Conservation (phyloP, 2,329 filamentous ascomycete species). For the Catunica adiposa region DNA sequence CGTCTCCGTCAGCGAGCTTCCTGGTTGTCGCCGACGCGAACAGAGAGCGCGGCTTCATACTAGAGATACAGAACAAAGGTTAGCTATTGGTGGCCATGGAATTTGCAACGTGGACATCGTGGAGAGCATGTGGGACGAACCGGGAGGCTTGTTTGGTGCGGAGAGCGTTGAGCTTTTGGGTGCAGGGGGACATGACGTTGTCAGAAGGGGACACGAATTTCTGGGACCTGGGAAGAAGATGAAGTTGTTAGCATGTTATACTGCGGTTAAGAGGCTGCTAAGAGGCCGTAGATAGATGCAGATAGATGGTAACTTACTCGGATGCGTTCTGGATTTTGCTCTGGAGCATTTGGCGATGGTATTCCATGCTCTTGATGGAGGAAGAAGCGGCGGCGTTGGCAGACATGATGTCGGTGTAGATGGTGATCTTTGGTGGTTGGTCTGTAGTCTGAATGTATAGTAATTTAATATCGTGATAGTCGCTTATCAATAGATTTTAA, state of each 20-base stretch:
- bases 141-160: constrained; percentile 68
- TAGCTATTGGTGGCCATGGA: constrained; percentile 1
- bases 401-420: neutral
- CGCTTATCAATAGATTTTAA: neutral
- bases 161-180: constrained; percentile 64
- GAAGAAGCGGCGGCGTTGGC: constrained; percentile 22
- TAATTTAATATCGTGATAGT: neutral
- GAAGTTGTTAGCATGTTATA: constrained; percentile 14
- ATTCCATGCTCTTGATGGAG: constrained; percentile 53
- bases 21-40: constrained; percentile 50
- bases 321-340: constrained; percentile 45
- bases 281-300: constrained; percentile 13
- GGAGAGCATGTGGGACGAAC: constrained; percentile 30
- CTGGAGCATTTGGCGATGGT: constrained; percentile 59
- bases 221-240: constrained; percentile 25
- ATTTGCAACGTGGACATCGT: neutral
- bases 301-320: constrained; percentile 33
- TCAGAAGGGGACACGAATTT: constrained; percentile 73
- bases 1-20: constrained; percentile 35
- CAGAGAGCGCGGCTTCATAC: constrained; percentile 50
- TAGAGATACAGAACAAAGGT: constrained; percentile 19
- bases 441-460: neutral
- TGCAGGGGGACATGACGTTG: constrained; percentile 74
- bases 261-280: too few relatives aligned
- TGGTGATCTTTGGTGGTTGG: neutral